These are phyloP conservation scores for Pythium dissimile DNA, from an alignment of 352 stramenopile genomes.

Conservation along the genomic window DNA sequence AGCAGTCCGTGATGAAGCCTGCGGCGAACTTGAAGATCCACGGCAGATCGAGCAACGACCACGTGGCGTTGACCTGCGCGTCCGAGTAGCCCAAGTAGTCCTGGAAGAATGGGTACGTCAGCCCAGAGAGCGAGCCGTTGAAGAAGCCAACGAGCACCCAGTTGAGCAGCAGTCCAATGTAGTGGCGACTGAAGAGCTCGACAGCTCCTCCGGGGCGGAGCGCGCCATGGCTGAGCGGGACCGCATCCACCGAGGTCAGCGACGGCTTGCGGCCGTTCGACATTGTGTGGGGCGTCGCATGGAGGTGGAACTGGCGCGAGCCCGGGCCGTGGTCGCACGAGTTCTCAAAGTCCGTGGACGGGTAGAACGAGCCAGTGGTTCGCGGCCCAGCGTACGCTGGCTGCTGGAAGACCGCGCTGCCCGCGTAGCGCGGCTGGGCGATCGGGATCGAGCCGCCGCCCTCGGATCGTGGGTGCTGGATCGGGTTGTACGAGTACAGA, in stretches of 20 bases:
- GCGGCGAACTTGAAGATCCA: slow-evolving; percentile 29
- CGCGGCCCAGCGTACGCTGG: too few species aligned
- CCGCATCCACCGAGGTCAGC: not conserved
- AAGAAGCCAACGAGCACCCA: slow-evolving; percentile 28
- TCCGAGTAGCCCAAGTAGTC: slow-evolving; percentile 22
- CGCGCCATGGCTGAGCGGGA: slow-evolving; percentile 5
- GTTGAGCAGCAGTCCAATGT: slow-evolving; percentile 19
- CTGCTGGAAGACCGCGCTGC: too few species aligned
- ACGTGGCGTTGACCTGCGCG: not conserved
- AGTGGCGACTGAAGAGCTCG: not conserved
- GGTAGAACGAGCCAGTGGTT: too few species aligned
- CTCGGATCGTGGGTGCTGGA: not conserved
- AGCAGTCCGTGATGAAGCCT: slow-evolving; percentile 26
- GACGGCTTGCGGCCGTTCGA: not conserved
- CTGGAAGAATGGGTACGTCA: slow-evolving; percentile 21
- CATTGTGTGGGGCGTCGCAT: slow-evolving; percentile 2
- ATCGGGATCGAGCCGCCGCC: not conserved
- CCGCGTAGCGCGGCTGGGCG: not conserved
- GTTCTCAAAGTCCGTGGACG: too few species aligned
- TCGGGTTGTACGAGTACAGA: slow-evolving; percentile 13
- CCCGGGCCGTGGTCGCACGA: not conserved
- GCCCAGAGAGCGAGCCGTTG: slow-evolving; percentile 14
- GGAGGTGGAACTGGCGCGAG: not conserved
- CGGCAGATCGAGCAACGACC: slow-evolving; percentile 4
- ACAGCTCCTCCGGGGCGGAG: not conserved